These are phyloP conservation scores for Lactifluus subvellereus DNA, from an alignment of 768 basidiomycete genomes.

Conservation along the genomic window DNA sequence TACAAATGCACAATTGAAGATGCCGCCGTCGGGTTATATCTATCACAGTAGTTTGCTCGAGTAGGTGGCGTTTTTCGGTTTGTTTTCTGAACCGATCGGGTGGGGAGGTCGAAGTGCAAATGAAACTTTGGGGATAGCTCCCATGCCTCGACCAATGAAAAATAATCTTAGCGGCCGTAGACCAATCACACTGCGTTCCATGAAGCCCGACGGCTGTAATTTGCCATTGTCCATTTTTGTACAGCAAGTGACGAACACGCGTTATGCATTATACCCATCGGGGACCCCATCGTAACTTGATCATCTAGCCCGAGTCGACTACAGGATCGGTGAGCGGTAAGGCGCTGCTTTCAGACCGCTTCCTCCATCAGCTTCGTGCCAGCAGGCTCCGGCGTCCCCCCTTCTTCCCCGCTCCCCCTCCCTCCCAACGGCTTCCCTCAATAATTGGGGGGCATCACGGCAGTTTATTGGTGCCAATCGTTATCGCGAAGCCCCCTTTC, in stretches of 20 bases:
- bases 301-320: neutral
- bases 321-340: neutral
- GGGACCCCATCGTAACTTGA: neutral
- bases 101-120: neutral
- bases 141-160: constrained; percentile 28
- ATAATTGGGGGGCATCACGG: neutral
- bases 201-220: constrained; percentile 61
- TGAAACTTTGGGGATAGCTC: neutral
- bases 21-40: constrained; percentile 53
- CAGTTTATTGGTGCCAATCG: neutral
- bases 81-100: constrained; percentile 7
- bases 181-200: constrained; percentile 54
- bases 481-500: neutral
- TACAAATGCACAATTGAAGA: constrained; percentile 54
- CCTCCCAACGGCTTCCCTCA: neutral
- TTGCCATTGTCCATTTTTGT: constrained; percentile 58
- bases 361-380: neutral
- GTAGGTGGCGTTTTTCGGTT: constrained; percentile 48
- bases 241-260: constrained; percentile 33
- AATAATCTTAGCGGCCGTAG: constrained; percentile 44
- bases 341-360: neutral
- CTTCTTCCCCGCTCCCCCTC: neutral
- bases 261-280: neutral
- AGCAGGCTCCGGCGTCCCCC: neutral
- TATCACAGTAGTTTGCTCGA: constrained; percentile 33